Base-by-base conservation (phyloP, 352 stramenopile genomes). In the Globisporangium yorkense region DNA sequence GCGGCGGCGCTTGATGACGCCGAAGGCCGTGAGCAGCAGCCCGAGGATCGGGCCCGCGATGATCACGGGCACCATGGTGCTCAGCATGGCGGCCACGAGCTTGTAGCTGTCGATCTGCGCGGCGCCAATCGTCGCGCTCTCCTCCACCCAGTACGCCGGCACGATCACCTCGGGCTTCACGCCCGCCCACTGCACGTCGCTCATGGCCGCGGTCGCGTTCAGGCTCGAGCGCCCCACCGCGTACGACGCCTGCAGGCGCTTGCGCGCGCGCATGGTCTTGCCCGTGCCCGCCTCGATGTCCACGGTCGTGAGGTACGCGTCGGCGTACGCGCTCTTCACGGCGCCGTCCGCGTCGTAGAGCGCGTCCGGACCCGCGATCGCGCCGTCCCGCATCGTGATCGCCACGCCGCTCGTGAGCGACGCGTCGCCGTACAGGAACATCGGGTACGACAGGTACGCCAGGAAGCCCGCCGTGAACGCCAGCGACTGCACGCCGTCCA, bases 401-500 rank as follows among this genome's bases (percentile, higher is more conserved):
- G 77, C 58, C 18, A 92, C 71, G 12, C 35, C 58, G 3, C 72
- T 62, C 0, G 71, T 61, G 40, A 92, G 55, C 24, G 71, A 73
- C 24, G 61, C 61, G 62, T 89, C 64, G 3, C 77, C 76, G 55
- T 77, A 82, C n/a, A 92, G 58, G 58, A 76, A 92, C 58, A 87
- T 63, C 20, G 82, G 79, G 24, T 73, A 84, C 51, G 82, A 92
- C 50, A 92, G 62, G 61, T 81, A 92, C 40, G 77, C 75, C 33
- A 89, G 48, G 59, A 92, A 87, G 44, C 82, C 82, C 31, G 61
- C 74, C 61, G 75, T 71, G 62, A 89, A 92, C 56, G 72, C 76
- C 51, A 87, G 54, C 45, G 74, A 66, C 55, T 92, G 82, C 40
- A 92, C 59, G 37, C 82, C 82, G 33, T 92, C 69, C 13, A 92